A percentile compares a stretch with the other conserved stretches of the same genome.
Conservation (phyloP, 768 basidiomycete genomes). For the Hygrophorus russula region DNA sequence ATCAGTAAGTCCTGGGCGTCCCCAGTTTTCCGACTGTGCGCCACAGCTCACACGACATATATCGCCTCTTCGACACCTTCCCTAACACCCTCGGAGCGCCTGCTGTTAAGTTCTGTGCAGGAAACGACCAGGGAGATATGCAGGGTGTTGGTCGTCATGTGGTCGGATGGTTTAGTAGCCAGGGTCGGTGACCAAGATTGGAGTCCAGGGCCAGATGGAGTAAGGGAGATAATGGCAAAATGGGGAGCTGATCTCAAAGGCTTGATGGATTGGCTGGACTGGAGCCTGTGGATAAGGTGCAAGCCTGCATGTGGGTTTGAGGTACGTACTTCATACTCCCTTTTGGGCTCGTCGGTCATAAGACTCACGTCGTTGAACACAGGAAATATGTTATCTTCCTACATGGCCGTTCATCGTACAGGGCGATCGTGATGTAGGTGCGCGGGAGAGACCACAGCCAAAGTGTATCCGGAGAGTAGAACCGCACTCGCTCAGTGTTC, state of each 20-base stretch:
- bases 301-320: conserved; percentile 32
- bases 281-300: conserved; percentile 40
- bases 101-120: conserved; percentile 19
- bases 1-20: conserved; percentile 20
- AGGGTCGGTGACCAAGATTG: conserved; percentile 11
- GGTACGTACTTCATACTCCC: conserved; percentile 15
- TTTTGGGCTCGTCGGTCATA: not conserved
- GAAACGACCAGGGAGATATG: conserved; percentile 35
- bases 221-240: conserved; percentile 6
- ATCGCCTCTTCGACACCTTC: conserved; percentile 8
- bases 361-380: not conserved
- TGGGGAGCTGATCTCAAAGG: conserved; percentile 25
- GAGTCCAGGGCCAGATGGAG: not conserved
- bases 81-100: conserved; percentile 19
- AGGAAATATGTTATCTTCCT: conserved; percentile 34
- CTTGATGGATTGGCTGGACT: conserved; percentile 42
- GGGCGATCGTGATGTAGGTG: no score
- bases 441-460: no score
- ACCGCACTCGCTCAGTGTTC: no score
- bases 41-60: conserved; percentile 20
- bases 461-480: no score
- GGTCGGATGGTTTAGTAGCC: conserved; percentile 28
- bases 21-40: conserved; percentile 21
- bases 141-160: conserved; percentile 31
- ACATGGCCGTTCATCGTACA: conserved; percentile 28